Conservation (phyloP, 176 grass and related monocot species). For the Melocanna baccifera region DNA sequence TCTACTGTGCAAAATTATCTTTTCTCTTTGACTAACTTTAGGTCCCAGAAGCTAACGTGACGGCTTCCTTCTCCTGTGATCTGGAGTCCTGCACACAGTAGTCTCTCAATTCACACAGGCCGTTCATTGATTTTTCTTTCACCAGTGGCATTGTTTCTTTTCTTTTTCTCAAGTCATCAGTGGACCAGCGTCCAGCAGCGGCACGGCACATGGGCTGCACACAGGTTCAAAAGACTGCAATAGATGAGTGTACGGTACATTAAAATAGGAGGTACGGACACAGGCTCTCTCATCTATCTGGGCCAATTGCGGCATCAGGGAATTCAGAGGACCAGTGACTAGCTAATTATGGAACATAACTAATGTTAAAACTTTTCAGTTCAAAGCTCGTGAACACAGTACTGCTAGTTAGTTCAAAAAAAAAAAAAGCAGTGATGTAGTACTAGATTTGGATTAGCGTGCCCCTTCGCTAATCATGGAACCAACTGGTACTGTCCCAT, state of each 20-base stretch:
- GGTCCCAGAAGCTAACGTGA: too few species aligned
- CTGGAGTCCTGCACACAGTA: too few species aligned
- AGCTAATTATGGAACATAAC: neutral
- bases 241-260: neutral
- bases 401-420: too few species aligned
- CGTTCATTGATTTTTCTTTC: neutral
- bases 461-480: neutral
- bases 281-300: neutral
- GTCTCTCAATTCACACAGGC: neutral
- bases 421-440: too few species aligned
- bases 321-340: neutral
- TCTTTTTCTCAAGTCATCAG: neutral
- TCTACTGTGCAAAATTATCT: neutral
- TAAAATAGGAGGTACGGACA: slow-evolving; percentile 11
- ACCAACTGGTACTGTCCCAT: neutral
- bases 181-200: neutral
- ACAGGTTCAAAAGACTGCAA: neutral
- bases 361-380: neutral
- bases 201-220: slow-evolving; percentile 30
- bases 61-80: too few species aligned
- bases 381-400: neutral
- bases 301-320: slow-evolving; percentile 2
- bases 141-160: too few species aligned
- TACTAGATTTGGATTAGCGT: neutral
- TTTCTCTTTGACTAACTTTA: too few species aligned